phyloP scores from a whole-genome alignment of 805 yeast species.

The Pichia membranifaciens region DNA sequence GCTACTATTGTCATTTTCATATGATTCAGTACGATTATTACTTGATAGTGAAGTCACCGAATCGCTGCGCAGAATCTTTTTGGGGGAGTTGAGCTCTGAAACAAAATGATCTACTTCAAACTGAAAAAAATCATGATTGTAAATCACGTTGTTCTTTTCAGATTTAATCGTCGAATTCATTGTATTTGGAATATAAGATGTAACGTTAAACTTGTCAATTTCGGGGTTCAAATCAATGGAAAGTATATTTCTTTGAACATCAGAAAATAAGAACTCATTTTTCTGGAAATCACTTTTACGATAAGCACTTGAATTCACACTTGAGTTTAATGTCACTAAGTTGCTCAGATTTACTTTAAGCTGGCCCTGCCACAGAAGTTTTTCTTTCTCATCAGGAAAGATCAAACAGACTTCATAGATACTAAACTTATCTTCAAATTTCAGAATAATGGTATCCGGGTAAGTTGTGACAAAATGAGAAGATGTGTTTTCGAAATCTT shows the following conservation, averaged over 20 bases:
- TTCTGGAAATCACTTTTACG: slow-evolving; percentile 23
- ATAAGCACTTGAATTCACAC: background rate
- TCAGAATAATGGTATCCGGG: slow-evolving; percentile 35
- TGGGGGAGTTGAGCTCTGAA: background rate
- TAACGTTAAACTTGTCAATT: slow-evolving; percentile 9
- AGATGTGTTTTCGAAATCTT: slow-evolving; percentile 4
- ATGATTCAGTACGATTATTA: background rate
- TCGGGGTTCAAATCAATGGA: slow-evolving; percentile 12
- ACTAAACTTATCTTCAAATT: slow-evolving; percentile 38
- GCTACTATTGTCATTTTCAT: background rate
- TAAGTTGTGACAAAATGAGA: slow-evolving; percentile 24
- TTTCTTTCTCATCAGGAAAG: slow-evolving; percentile 31
- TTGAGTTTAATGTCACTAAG: slow-evolving; percentile 17
- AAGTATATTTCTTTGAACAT: slow-evolving; percentile 14
- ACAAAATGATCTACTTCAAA: slow-evolving; percentile 9
- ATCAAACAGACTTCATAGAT: slow-evolving; percentile 42
- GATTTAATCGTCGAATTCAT: slow-evolving; percentile 1
- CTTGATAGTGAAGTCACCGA: slow-evolving; percentile 1
- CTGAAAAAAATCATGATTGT: background rate
- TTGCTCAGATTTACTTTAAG: slow-evolving; percentile 9
- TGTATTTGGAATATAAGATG: slow-evolving; percentile 5
- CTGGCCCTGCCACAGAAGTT: slow-evolving; percentile 36
- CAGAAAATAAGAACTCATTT: slow-evolving; percentile 25
- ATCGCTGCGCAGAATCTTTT: background rate
- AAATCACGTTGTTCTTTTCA: background rate